Base-by-base conservation (phyloP, 371 early-diverging fungal species). In the Haplosporangium sp. region DNA sequence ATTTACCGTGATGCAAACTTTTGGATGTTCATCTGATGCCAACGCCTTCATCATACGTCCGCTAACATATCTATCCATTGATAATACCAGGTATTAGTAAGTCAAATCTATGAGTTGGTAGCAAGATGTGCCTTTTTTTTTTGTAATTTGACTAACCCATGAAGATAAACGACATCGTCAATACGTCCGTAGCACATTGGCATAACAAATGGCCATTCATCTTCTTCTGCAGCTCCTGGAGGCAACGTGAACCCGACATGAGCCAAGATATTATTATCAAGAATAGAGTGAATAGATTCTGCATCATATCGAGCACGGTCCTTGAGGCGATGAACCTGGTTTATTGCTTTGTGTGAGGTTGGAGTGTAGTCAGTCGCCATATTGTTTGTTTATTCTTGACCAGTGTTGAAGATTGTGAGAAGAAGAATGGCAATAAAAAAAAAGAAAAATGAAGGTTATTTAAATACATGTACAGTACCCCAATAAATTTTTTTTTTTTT, bases 221-320 rank as follows among this genome's bases (percentile, higher is more conserved):
- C 85, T n/a, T 74, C 76, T 4, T 85, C 83, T 1, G 74, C 76
- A n/a, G 67, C 61, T 0, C 82, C 81, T 19, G 76, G 74, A 1
- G 84, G 84, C 8, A 84, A 58, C 2, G 81, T 79, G 76, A 86
- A 84, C 37, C 85, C 85, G 20, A 86, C 86, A 59, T 86, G 86
- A 55, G 85, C 83, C 13, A 86, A 42, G 20, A 84, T 9, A 38
- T 83, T 84, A 39, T 63, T 65, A 76, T 86, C 84, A 3, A 86
- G 69, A 61, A 86, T 83, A 3, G 44, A 38, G 55, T 76, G 63
- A 35, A 86, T 74, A 13, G 71, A 58, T 19, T 76, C 74, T 3
- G 66, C 61, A 48, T 86, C 86, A 65, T 86, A 86, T 0, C 69
- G 53, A n/a, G 83, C 85, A 0, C 76, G 79, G 11, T 84, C 83